Percentiles rank a stretch among this genome's conserved stretches.
These are phyloP conservation scores for Murraya paniculata DNA, from an alignment of 345 rosid genomes.

Conservation along the genomic window DNA sequence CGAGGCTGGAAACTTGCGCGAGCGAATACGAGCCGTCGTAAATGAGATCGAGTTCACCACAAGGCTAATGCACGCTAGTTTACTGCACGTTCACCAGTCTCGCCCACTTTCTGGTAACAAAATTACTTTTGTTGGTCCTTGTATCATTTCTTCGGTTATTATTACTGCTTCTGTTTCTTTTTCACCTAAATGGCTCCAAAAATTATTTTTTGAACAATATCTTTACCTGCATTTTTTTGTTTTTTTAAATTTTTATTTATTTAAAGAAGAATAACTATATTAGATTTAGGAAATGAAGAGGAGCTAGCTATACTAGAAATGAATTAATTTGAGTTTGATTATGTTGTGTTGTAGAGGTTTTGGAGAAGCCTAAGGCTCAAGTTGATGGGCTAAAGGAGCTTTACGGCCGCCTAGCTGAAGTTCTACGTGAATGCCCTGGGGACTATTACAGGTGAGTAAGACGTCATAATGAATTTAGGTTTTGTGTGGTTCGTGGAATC, in stretches of 20 bases:
- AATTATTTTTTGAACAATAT: background rate
- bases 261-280: background rate
- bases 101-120: slow-evolving; percentile 75
- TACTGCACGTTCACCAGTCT: slow-evolving; percentile 87
- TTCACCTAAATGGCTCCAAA: background rate
- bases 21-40: slow-evolving; percentile 68
- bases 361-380: slow-evolving; percentile 62
- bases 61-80: slow-evolving; percentile 66
- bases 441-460: slow-evolving; percentile 69
- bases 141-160: background rate
- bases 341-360: slow-evolving; percentile 47
- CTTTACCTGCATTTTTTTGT: background rate
- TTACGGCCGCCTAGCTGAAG: slow-evolving; percentile 54
- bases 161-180: background rate
- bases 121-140: background rate
- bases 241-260: too few species aligned
- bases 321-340: background rate
- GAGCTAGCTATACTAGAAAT: background rate
- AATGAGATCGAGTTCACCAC: slow-evolving; percentile 71
- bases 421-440: slow-evolving; percentile 58
- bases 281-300: background rate
- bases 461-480: background rate
- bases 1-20: slow-evolving; percentile 66
- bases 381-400: slow-evolving; percentile 53
- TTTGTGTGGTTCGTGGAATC: background rate